Evolutionary conservation across 2,329 filamentous ascomycete species (phyloP).

Genomic region (Alternaria brassicicola): DNA sequence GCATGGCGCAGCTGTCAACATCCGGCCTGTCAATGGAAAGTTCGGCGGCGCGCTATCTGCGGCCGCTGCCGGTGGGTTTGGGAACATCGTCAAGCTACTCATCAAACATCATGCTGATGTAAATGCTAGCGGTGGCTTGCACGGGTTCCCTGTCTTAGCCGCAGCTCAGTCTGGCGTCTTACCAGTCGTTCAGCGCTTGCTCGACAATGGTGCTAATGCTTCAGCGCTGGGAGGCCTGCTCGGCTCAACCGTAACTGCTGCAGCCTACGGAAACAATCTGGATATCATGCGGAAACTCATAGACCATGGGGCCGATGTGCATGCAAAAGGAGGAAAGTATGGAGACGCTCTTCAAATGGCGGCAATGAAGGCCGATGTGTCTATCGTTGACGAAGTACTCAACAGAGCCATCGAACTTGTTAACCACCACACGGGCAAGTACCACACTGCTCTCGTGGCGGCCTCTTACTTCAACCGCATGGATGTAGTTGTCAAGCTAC

Average conservation of each 20-base stretch:
- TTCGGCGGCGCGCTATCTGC: constrained; percentile 20
- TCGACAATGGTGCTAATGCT: constrained; percentile 21
- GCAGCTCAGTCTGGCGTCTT: constrained; percentile 23
- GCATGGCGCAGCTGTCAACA: constrained; percentile 23
- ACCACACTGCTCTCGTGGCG: constrained; percentile 30
- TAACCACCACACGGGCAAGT: constrained; percentile 24
- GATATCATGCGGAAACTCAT: constrained; percentile 28
- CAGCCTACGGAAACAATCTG: constrained; percentile 19
- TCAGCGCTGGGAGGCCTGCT: constrained; percentile 15
- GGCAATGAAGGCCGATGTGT: constrained; percentile 17
- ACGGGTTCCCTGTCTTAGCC: constrained; percentile 25
- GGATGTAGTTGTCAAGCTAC: constrained; percentile 24
- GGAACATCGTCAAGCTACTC: constrained; percentile 16
- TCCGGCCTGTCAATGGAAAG: constrained; percentile 21
- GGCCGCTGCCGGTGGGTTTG: constrained; percentile 14
- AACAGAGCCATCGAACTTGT: constrained; percentile 20
- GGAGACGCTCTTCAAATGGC: constrained; percentile 27
- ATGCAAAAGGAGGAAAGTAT: constrained; percentile 24
- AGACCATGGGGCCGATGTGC: constrained; percentile 28
- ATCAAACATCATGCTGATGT: constrained; percentile 25
- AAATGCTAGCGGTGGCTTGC: constrained; percentile 20
- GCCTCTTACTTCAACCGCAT: constrained; percentile 27
- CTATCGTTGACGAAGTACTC: constrained; percentile 24
- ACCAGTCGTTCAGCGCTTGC: constrained; percentile 15
- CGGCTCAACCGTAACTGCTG: constrained; percentile 25